Base-by-base conservation (phyloP, 148 eudicot species). In the Salicornia ramosissima region DNA sequence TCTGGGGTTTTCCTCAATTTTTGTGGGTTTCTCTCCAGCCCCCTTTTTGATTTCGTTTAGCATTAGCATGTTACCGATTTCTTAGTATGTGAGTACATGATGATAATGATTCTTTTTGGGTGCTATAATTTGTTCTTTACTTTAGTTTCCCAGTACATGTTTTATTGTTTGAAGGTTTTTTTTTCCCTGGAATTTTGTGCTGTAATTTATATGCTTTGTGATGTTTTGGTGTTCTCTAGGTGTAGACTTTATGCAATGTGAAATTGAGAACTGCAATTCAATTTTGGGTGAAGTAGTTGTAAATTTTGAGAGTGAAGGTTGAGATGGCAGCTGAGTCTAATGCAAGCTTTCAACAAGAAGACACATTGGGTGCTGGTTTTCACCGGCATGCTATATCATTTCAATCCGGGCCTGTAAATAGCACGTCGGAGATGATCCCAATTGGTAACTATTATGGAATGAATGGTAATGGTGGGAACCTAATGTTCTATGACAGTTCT, bases 271-370 rank as follows among this genome's bases (percentile, higher is more conserved):
- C 42, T 53, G 18, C 21, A 10, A 22, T 59, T 43, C 42, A 71
- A 73, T 26, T 49, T 3, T 54, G 33, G 56, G 77, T 28, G 52
- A 59, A 55, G 43, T 61, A 59, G 22, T 54, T 68, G 64, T 52
- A 28, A 67, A 45, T 51, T 73, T 47, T 29, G 68, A 39, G 47
- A 69, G 57, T 59, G 57, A 55, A 52, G 24, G 22, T 25, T 62
- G 67, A 72, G 67, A 88, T 88, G 92, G 85, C 85, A 11, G 80
- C 84, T 2, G 83, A 86, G 69, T 80, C 95, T 19, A 86, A 86
- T 75, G 43, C 83, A 15, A 87, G 96, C 56, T 90, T 84, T 80
- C 85, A 71, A 68, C 85, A 73, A 51, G 88, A 83, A 21, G 83
- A 82, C n/a, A 25, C 76, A 49, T 72, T 82, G 19, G 77, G 83